These are phyloP conservation scores for Sporisorium exsertum DNA, from an alignment of 1,284 basidiomycete genomes.

Conservation along the genomic window DNA sequence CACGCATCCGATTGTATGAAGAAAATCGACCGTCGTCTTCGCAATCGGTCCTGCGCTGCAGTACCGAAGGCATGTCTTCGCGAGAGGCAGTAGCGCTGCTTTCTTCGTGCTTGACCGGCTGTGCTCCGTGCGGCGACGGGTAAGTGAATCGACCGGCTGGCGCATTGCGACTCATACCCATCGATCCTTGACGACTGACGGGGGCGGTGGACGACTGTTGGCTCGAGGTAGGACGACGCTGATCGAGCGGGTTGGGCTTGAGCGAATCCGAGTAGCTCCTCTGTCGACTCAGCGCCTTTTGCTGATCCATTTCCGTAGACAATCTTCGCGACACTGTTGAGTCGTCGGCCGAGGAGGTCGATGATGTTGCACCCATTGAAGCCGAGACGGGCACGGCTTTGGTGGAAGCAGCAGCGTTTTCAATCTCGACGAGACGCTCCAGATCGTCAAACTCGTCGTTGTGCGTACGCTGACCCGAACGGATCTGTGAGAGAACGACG, in stretches of 20 bases:
- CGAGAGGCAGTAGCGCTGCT: not conserved
- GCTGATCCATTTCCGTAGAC: conserved; percentile 9
- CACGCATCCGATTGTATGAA: conserved; percentile 21
- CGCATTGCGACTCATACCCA: conserved; percentile 6
- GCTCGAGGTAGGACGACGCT: conserved; percentile 20
- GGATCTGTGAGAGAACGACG: conserved; percentile 45
- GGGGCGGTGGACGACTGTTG: conserved; percentile 28
- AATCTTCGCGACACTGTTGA: not conserved
- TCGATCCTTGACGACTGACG: conserved; percentile 32
- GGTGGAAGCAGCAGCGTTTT: conserved; percentile 26
- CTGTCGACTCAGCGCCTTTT: conserved; percentile 34
- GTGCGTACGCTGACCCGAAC: conserved; percentile 39
- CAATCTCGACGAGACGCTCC: conserved; percentile 45
- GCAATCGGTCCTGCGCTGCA: conserved; percentile 16
- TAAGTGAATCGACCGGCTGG: not conserved
- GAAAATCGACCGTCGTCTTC: conserved; percentile 1
- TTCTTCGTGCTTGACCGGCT: not conserved
- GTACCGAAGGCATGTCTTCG: conserved; percentile 32
- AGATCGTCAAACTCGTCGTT: conserved; percentile 51
- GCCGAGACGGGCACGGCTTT: not conserved
- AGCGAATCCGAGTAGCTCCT: conserved; percentile 54
- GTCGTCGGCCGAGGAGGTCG: conserved; percentile 11
- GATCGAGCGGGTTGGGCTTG: conserved; percentile 17
- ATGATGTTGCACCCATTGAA: conserved; percentile 11
- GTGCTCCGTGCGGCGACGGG: conserved; percentile 2